These are phyloP conservation scores for Plasmodium blacklocki DNA, from an alignment of 169 alveolate species.

Conservation along the genomic window DNA sequence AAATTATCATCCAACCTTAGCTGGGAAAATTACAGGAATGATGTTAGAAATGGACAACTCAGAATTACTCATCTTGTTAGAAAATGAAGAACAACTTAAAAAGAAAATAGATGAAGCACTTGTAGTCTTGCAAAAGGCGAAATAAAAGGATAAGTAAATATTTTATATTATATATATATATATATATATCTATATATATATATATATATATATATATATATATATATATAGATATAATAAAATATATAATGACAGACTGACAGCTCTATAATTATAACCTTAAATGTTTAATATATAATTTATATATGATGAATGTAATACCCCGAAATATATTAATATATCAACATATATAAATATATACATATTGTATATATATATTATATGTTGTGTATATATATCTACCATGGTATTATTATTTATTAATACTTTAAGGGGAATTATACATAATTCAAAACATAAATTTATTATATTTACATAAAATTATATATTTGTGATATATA, in stretches of 20 bases:
- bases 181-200: not conserved
- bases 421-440: too few relatives aligned
- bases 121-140: slow-evolving; percentile 90
- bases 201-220: not conserved
- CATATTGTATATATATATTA: slow-evolving; percentile 8
- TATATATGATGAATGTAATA: not conserved
- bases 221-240: not conserved
- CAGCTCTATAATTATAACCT: too few relatives aligned
- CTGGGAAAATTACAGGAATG: slow-evolving; percentile 96
- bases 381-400: slow-evolving; percentile 1
- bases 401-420: too few relatives aligned
- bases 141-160: slow-evolving; percentile 1
- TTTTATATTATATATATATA: not conserved
- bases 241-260: not conserved
- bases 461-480: too few relatives aligned
- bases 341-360: not conserved
- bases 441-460: too few relatives aligned
- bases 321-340: not conserved
- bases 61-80: slow-evolving; percentile 92
- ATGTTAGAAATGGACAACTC: slow-evolving; percentile 97
- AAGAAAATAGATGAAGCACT: slow-evolving; percentile 94
- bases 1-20: slow-evolving; percentile 93
- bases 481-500: too few relatives aligned
- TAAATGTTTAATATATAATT: too few relatives aligned
- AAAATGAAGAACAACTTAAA: slow-evolving; percentile 91